phyloP scores from a whole-genome alignment of 108 stramenopile genomes.

The Conticribra guillardii region DNA sequence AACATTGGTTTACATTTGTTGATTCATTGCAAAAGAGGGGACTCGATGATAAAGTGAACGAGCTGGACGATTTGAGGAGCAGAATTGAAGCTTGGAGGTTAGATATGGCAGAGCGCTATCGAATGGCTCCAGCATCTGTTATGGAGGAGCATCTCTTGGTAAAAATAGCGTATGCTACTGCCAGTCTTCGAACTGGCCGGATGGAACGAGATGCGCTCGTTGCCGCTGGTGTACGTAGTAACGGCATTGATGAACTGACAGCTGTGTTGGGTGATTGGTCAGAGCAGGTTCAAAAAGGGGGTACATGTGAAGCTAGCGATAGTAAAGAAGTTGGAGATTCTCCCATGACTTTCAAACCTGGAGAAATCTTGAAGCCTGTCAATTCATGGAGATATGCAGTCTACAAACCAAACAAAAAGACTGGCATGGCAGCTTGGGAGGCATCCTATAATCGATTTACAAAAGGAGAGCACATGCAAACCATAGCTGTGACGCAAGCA shows the following conservation, averaged over 20 bases:
- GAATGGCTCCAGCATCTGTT: conserved; percentile 74
- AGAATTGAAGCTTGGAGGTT: conserved; percentile 71
- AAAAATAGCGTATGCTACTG: conserved; percentile 66
- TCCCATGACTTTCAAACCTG: conserved; percentile 21
- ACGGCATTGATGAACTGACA: conserved; percentile 60
- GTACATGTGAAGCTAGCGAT: conserved; percentile 6
- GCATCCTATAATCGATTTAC: conserved; percentile 66
- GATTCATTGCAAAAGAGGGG: conserved; percentile 45
- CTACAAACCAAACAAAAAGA: conserved; percentile 79
- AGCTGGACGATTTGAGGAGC: conserved; percentile 61
- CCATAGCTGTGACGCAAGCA: conserved; percentile 73
- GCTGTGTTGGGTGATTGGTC: conserved; percentile 57
- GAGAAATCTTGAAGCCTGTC: conserved; percentile 19
- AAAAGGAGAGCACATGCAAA: conserved; percentile 61
- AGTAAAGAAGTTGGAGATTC: neutral
- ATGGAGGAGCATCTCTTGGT: conserved; percentile 66
- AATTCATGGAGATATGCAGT: conserved; percentile 69
- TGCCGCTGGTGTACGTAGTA: conserved; percentile 70
- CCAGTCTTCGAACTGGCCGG: conserved; percentile 51
- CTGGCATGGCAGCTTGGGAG: conserved; percentile 77
- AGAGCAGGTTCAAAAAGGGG: conserved; percentile 10
- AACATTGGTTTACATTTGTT: conserved; percentile 65
- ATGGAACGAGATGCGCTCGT: conserved; percentile 53
- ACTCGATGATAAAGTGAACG: conserved; percentile 47
- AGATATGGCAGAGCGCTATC: conserved; percentile 52